Evolutionary conservation across 2,329 filamentous ascomycete genomes (phyloP), one percentile per base, ranked within the genome.

Genomic region (Ceratocystis smalleyi): DNA sequence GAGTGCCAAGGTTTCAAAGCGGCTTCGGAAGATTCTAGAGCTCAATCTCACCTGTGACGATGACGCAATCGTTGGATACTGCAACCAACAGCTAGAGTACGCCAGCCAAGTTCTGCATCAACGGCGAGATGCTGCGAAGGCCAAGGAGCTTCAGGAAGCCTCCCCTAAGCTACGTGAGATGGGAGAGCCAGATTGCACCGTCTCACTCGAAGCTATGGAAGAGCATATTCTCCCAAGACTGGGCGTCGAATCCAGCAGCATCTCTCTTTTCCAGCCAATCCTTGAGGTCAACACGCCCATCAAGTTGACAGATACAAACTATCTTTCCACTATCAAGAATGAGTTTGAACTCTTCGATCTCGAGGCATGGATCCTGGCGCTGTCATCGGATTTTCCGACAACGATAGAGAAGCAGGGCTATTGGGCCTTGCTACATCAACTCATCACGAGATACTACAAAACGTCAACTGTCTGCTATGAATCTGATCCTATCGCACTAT

Each of bases 401-500:
- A 55, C 6, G 24, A 57, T 57, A 8, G 6, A 32, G 24, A 19
- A 35, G 1, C 5, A 8, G 2, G n/a, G 32, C 10, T 5, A 35
- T 6, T 77, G 74, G 61, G 17, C n/a, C 0, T 32, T 65, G 3
- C 69, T 79, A 1, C 66, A 62, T 1, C 3, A 63, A 0, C 60
- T 74, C 3, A 73, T 78, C 0, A 54, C 69, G 1, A 15, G 49
- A 0, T 81, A 81, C 63, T 69, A 75, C 47, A 3, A 17, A 0
- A 2, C 24, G 2, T 75, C 75, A 0, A 49, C 32, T 0, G 0
- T 1, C 0, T 7, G 43, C 0, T 83, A 83, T 54, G 1, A 63
- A 0, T 67, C 61, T 0, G 74, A 77, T 1, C 78, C 83, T 0
- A 76, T 80, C 66, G 72, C 71, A 0, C 68, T 73, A 0, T 86